Evolutionary conservation across 2,329 filamentous ascomycete genomes (phyloP).

Genomic region (Paecilomyces fulvus): DNA sequence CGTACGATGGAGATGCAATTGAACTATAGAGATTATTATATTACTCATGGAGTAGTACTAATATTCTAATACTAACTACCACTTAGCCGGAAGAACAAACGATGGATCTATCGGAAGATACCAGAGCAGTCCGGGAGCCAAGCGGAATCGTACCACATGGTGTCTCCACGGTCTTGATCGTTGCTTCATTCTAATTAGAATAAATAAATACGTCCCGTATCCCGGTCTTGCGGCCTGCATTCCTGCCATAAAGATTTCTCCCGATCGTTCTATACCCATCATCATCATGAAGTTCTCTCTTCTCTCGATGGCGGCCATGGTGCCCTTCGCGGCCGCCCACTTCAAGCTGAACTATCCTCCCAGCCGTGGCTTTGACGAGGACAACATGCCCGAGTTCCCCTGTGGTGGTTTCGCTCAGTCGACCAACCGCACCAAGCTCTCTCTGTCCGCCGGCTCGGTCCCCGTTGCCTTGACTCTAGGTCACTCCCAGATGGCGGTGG

Average conservation of each 20-base stretch:
- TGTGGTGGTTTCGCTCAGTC: constrained; percentile 44
- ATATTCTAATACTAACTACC: not conserved
- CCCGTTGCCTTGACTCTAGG: constrained; percentile 46
- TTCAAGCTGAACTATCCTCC: constrained; percentile 48
- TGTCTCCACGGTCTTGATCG: not conserved
- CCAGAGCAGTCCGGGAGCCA: not conserved
- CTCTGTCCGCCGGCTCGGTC: constrained; percentile 39
- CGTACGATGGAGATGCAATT: too few species aligned
- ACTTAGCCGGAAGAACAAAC: not conserved
- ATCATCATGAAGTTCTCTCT: constrained; percentile 27
- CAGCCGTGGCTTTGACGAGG: constrained; percentile 42
- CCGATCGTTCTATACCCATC: not conserved
- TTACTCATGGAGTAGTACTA: not conserved
- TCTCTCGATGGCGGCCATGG: constrained; percentile 30
- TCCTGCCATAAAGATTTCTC: not conserved
- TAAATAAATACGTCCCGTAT: not conserved
- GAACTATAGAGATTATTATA: not conserved
- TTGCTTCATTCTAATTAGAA: not conserved
- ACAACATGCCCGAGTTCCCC: constrained; percentile 38
- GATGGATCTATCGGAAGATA: not conserved
- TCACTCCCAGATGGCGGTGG: constrained; percentile 44
- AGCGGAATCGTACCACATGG: not conserved
- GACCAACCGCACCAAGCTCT: constrained; percentile 40
- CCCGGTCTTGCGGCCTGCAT: not conserved
- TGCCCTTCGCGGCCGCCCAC: constrained; percentile 44